phyloP scores from a whole-genome alignment of 1,139 yeast genomes.

The Sugiyamaella paludigena region DNA sequence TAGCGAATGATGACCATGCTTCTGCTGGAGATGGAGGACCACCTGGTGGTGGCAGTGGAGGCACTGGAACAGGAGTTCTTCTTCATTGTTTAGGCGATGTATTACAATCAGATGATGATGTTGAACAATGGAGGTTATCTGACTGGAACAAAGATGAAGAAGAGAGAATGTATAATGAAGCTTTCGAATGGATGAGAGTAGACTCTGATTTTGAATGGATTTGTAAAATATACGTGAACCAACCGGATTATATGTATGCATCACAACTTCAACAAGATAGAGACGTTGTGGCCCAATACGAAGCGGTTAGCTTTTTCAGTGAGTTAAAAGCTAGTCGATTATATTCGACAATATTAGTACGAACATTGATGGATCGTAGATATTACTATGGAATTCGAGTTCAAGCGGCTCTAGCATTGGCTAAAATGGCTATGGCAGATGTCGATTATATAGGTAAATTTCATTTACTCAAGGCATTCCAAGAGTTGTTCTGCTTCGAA shows the following conservation, averaged over 20 bases:
- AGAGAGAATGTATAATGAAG: slow-evolving; percentile 68
- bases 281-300: slow-evolving; percentile 93
- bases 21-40: slow-evolving; percentile 3
- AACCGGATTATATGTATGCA: slow-evolving; percentile 93
- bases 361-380: slow-evolving; percentile 80
- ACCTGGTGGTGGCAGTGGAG: slow-evolving; percentile 13
- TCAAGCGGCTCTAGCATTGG: slow-evolving; percentile 82
- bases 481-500: slow-evolving; percentile 68
- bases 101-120: slow-evolving; percentile 56
- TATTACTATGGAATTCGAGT: slow-evolving; percentile 87
- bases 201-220: slow-evolving; percentile 99
- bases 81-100: slow-evolving; percentile 77
- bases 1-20: slow-evolving; percentile 10
- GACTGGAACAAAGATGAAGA: slow-evolving; percentile 77
- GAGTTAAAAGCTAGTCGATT: slow-evolving; percentile 56
- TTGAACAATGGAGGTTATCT: slow-evolving; percentile 66
- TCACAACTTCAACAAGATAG: slow-evolving; percentile 92
- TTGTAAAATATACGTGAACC: slow-evolving; percentile 72
- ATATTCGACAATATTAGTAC: slow-evolving; percentile 72
- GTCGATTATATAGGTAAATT: slow-evolving; percentile 67
- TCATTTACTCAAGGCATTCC: slow-evolving; percentile 71
- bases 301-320: slow-evolving; percentile 74
- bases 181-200: slow-evolving; percentile 95
- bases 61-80: slow-evolving; percentile 40
- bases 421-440: slow-evolving; percentile 60